phyloP scores from a whole-genome alignment of 306 rosid species.

The Trifolium subterraneum region DNA sequence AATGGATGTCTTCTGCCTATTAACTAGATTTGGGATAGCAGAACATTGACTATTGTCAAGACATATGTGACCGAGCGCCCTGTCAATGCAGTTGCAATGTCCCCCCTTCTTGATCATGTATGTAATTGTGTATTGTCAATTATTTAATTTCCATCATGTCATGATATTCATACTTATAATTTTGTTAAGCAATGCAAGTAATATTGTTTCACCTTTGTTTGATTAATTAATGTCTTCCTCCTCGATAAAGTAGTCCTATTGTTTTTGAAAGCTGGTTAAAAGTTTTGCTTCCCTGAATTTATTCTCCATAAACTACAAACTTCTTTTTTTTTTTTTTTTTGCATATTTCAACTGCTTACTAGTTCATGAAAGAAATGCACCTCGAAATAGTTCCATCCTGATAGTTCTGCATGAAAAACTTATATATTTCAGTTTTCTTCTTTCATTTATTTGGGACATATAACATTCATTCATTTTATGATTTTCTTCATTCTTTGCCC shows the following conservation, averaged over 20 bases:
- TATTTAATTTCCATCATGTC: neutral
- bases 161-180: neutral
- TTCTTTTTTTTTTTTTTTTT: neutral
- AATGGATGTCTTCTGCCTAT: conserved; percentile 10
- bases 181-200: neutral
- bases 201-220: conserved; percentile 12
- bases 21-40: conserved; percentile 82
- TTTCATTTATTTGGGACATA: neutral
- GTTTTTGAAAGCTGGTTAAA: neutral
- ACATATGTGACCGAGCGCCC: conserved; percentile 89
- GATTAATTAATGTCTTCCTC: conserved; percentile 3
- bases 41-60: conserved; percentile 87
- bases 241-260: neutral
- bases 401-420: neutral
- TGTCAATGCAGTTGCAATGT: conserved; percentile 94
- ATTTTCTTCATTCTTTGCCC: conserved; percentile 5
- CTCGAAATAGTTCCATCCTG: neutral
- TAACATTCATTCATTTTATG: neutral
- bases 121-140: conserved; percentile 35
- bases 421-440: conserved; percentile 21
- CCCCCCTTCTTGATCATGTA: conserved; percentile 95
- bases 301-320: neutral
- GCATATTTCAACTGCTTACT: neutral
- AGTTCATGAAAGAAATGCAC: neutral
- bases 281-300: neutral